Conservation (phyloP, 352 stramenopile species). For the Globisporangium ultimum region DNA sequence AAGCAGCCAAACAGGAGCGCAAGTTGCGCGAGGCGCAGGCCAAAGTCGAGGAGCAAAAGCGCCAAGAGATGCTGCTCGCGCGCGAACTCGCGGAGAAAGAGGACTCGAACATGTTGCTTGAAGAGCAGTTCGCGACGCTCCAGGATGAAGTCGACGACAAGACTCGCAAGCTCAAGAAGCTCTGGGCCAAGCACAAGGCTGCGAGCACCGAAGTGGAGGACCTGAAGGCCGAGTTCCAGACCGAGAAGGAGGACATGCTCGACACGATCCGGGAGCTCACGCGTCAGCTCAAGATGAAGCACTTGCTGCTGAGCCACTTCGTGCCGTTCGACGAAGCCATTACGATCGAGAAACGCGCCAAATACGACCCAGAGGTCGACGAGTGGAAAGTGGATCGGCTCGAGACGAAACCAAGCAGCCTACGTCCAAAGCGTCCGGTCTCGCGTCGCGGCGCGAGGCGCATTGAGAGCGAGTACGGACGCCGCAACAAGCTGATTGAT, state of each 20-base stretch:
- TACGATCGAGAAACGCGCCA: conserved; percentile 71
- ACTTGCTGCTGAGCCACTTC: conserved; percentile 92
- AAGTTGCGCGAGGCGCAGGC: conserved; percentile 91
- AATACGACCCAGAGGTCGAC: conserved; percentile 89
- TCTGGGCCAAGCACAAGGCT: conserved; percentile 90
- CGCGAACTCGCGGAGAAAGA: conserved; percentile 93
- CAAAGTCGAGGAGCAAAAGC: conserved; percentile 89
- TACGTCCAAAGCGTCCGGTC: conserved; percentile 62
- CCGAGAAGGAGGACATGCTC: conserved; percentile 92
- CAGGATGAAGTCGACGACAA: conserved; percentile 95
- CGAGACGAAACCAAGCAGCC: conserved; percentile 52
- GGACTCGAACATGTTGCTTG: conserved; percentile 90
- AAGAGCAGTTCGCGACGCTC: conserved; percentile 88
- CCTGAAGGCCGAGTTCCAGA: conserved; percentile 90
- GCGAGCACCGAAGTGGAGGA: conserved; percentile 91
- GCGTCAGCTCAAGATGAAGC: conserved; percentile 95
- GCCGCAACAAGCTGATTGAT: conserved; percentile 77
- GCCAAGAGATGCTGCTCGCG: conserved; percentile 80
- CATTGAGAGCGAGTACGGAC: conserved; percentile 84
- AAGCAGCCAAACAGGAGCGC: conserved; percentile 93
- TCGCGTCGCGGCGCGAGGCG: conserved; percentile 58
- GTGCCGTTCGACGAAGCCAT: conserved; percentile 66
- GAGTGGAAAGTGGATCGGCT: conserved; percentile 83
- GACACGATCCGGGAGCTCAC: conserved; percentile 95
- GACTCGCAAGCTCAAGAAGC: conserved; percentile 96